Percentiles rank a stretch among this genome's conserved stretches.
Evolutionary conservation across 768 basidiomycete species (phyloP).

Genomic region (Phlebiopsis flavidoalba): DNA sequence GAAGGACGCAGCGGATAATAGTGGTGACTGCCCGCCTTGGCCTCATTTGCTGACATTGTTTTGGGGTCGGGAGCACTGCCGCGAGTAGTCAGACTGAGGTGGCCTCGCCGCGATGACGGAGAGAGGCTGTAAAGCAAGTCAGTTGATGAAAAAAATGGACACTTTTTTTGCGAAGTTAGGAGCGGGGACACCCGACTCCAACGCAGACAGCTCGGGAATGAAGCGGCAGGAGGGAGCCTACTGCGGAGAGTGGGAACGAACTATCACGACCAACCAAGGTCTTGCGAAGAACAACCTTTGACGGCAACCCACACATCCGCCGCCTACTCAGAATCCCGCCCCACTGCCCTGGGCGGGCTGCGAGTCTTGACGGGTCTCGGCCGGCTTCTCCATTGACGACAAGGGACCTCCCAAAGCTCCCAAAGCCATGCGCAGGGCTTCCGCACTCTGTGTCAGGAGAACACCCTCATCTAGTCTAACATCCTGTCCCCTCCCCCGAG

Average conservation of each 20-base stretch:
- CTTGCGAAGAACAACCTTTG: neutral
- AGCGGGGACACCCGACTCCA: neutral
- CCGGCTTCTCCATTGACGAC: neutral
- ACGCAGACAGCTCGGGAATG: neutral
- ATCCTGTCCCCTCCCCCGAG: neutral
- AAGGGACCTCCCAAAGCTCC: constrained; percentile 1
- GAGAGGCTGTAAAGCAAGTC: neutral
- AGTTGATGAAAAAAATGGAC: neutral
- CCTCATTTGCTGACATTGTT: neutral
- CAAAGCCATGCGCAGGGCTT: neutral
- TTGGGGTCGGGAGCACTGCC: neutral
- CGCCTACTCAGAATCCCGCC: neutral
- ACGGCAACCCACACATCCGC: neutral
- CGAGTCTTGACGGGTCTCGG: neutral
- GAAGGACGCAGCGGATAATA: neutral
- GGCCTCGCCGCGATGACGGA: neutral
- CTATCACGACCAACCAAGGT: neutral
- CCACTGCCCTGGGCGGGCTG: neutral
- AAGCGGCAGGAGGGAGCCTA: neutral
- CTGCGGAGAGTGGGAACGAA: neutral
- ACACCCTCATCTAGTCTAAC: neutral
- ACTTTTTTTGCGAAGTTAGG: neutral
- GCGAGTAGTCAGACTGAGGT: neutral
- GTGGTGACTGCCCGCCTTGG: neutral
- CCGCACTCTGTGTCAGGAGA: neutral